phyloP scores from a whole-genome alignment of 345 rosid species.

The Microthlaspi erraticum region DNA sequence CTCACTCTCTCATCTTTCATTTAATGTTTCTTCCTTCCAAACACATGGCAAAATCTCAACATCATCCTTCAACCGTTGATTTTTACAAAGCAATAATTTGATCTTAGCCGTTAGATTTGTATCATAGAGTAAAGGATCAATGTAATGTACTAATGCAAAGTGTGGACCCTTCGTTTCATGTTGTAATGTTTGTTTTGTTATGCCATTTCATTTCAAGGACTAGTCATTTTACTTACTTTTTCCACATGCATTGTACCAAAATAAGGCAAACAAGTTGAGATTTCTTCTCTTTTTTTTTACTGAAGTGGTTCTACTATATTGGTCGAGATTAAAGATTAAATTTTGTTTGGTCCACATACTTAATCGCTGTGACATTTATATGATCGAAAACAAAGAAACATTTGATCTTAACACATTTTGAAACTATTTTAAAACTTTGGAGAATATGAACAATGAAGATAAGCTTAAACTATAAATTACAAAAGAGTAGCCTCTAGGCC shows the following conservation, averaged over 20 bases:
- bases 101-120: slow-evolving; percentile 23
- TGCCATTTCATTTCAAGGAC: slow-evolving; percentile 18
- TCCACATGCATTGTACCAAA: slow-evolving; percentile 12
- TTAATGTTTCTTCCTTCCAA: slow-evolving; percentile 38
- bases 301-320: not conserved
- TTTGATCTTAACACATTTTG: not conserved
- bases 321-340: not conserved
- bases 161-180: slow-evolving; percentile 33
- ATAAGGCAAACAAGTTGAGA: slow-evolving; percentile 28
- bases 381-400: not conserved
- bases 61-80: slow-evolving; percentile 30
- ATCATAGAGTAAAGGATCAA: not conserved
- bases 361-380: not conserved
- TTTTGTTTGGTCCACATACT: not conserved
- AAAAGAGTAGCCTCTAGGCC: not conserved
- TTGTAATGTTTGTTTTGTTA: slow-evolving; percentile 23
- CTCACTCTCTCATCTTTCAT: slow-evolving; percentile 29
- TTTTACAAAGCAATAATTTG: not conserved
- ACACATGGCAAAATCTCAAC: slow-evolving; percentile 29
- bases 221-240: slow-evolving; percentile 9
- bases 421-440: not conserved
- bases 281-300: not conserved
- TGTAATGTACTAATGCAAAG: not conserved
- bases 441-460: not conserved
- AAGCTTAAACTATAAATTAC: not conserved